phyloP scores from a whole-genome alignment of 441 rosid species.

The Aleurites moluccanus region DNA sequence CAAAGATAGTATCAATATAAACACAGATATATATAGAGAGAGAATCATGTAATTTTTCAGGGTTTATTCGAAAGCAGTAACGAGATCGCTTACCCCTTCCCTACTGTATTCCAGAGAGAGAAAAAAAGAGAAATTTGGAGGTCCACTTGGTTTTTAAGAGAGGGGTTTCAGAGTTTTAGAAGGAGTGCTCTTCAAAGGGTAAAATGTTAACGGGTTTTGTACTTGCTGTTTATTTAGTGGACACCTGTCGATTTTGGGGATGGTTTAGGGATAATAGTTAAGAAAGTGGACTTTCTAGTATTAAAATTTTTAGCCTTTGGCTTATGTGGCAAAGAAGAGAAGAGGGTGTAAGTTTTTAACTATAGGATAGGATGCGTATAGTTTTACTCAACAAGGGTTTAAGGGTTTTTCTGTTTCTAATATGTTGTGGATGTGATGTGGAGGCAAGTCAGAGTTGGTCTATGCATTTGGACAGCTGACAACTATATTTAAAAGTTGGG shows the following conservation, averaged over 20 bases:
- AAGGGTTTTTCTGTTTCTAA: neutral
- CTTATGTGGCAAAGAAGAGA: neutral
- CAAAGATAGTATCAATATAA: neutral
- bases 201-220: neutral
- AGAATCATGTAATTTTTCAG: neutral
- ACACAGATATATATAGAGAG: neutral
- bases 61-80: neutral
- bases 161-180: neutral
- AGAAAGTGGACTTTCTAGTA: neutral
- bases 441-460: too few relatives aligned
- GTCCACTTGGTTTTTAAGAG: constrained; percentile 18
- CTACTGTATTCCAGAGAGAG: neutral
- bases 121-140: neutral
- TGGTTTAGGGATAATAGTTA: neutral
- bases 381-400: neutral
- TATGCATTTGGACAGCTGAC: too few relatives aligned
- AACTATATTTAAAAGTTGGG: too few relatives aligned
- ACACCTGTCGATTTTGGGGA: neutral
- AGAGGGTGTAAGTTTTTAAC: neutral
- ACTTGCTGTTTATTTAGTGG: neutral
- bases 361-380: neutral
- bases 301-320: neutral
- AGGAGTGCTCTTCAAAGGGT: neutral
- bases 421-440: neutral
- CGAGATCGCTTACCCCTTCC: neutral